Percentiles rank a stretch among this genome's conserved stretches.
These are phyloP conservation scores for Raffaelea albimanens DNA, from an alignment of 2,329 filamentous ascomycete genomes.

Conservation along the genomic window DNA sequence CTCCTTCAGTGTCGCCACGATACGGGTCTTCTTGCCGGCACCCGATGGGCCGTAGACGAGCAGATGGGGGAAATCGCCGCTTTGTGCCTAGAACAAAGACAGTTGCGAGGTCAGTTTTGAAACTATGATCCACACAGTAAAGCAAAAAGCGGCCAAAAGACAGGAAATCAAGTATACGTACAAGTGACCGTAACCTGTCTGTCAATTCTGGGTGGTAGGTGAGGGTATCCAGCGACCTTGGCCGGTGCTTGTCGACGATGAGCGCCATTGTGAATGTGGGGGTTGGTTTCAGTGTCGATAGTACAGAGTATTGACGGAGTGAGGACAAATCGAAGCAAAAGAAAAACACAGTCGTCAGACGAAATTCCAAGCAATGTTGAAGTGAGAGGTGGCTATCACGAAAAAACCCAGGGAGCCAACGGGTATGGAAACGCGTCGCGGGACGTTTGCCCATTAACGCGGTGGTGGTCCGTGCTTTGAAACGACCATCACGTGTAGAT, in stretches of 20 bases:
- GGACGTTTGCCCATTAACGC: background rate
- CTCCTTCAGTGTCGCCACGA: slow-evolving; percentile 90
- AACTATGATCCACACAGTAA: background rate
- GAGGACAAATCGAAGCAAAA: background rate
- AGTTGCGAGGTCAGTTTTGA: background rate
- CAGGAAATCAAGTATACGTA: slow-evolving; percentile 32
- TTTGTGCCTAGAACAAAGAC: slow-evolving; percentile 61
- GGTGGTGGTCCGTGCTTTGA: slow-evolving; percentile 1
- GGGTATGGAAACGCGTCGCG: background rate
- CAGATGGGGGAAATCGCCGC: slow-evolving; percentile 93
- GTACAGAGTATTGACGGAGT: background rate
- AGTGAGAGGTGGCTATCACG: background rate
- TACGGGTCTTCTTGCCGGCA: slow-evolving; percentile 94
- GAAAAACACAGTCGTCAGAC: background rate
- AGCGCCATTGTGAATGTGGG: slow-evolving; percentile 44
- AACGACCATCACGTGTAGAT: background rate
- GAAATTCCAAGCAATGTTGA: background rate
- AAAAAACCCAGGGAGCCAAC: background rate
- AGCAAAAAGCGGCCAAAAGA: background rate
- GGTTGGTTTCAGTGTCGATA: background rate
- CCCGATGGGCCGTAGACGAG: slow-evolving; percentile 95
- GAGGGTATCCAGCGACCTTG: slow-evolving; percentile 64
- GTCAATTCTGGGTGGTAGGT: slow-evolving; percentile 88
- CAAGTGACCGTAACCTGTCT: slow-evolving; percentile 73
- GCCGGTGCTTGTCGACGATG: slow-evolving; percentile 63